Percentiles rank a stretch among this genome's conserved stretches.
These are phyloP conservation scores for Epichloe glyceriae DNA, from an alignment of 2,329 filamentous ascomycete genomes.

Conservation along the genomic window DNA sequence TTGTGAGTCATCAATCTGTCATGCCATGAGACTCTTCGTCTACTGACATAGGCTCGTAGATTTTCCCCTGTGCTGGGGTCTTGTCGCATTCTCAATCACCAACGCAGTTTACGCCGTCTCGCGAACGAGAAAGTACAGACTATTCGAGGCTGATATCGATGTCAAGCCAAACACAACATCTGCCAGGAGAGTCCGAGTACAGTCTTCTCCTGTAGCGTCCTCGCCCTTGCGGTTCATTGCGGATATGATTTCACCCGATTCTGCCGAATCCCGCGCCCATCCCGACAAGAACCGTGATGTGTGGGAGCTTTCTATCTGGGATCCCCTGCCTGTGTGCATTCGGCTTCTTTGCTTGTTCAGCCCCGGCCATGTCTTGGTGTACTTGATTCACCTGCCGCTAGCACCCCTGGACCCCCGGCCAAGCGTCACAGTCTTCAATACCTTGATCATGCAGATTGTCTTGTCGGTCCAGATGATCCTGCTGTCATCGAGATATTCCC, in stretches of 20 bases:
- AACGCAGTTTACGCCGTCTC: conserved; percentile 77
- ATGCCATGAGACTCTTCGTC: too few species aligned
- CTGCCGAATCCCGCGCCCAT: conserved; percentile 72
- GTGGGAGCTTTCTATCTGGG: conserved; percentile 91
- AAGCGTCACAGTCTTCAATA: conserved; percentile 74
- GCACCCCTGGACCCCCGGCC: conserved; percentile 62
- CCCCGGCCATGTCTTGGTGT: conserved; percentile 82
- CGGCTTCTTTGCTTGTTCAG: conserved; percentile 84
- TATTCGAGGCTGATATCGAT: conserved; percentile 82
- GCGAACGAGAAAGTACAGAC: conserved; percentile 72
- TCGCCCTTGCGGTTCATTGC: conserved; percentile 69
- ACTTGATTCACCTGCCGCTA: conserved; percentile 77
- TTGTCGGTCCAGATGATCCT: conserved; percentile 67
- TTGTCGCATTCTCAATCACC: conserved; percentile 51
- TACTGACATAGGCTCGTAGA: conserved; percentile 27
- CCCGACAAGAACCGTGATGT: conserved; percentile 75
- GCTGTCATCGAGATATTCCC: conserved; percentile 61
- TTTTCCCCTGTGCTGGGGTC: conserved; percentile 55
- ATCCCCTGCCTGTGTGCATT: conserved; percentile 73
- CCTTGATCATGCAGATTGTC: conserved; percentile 60
- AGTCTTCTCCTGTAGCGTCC: conserved; percentile 64
- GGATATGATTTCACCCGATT: conserved; percentile 51
- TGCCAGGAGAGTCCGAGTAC: conserved; percentile 75
- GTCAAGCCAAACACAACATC: conserved; percentile 65
- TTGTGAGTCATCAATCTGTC: conserved; percentile 27